A percentile compares a stretch with the other conserved stretches of the same genome.
These are phyloP conservation scores for Spizellomyces sp. DNA, from an alignment of 192 early-diverging fungal genomes.

Conservation along the genomic window DNA sequence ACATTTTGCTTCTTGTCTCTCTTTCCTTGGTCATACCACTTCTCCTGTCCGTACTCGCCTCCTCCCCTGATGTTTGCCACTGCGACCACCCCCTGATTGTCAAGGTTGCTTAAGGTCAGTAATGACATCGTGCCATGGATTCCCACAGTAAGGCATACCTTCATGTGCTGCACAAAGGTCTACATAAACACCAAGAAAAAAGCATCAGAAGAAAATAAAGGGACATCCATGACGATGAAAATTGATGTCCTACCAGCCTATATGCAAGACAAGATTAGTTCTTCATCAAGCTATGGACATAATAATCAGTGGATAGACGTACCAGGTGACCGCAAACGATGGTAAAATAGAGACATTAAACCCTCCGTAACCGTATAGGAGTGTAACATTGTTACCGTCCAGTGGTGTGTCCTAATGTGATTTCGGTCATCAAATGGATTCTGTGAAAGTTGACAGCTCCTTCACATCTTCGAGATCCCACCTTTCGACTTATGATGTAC, in stretches of 20 bases:
- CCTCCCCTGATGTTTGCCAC: constrained; percentile 75
- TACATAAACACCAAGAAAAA: background rate
- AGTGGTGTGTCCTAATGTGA: constrained; percentile 24
- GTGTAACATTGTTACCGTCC: constrained; percentile 59
- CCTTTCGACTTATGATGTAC: constrained; percentile 66
- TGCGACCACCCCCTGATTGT: constrained; percentile 55
- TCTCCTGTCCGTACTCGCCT: constrained; percentile 57
- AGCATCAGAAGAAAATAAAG: background rate
- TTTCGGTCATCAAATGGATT: background rate
- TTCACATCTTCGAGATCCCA: background rate
- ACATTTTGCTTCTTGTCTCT: constrained; percentile 71
- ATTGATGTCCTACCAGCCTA: background rate
- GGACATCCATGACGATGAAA: background rate
- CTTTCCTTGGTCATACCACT: constrained; percentile 56
- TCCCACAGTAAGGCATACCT: constrained; percentile 17
- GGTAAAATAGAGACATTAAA: constrained; percentile 62
- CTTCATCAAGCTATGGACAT: background rate
- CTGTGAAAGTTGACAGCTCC: background rate
- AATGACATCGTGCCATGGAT: too few relatives aligned
- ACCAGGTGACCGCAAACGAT: constrained; percentile 42
- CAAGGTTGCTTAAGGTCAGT: too few relatives aligned
- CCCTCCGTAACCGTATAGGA: constrained; percentile 73
- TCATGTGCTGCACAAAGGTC: constrained; percentile 37
- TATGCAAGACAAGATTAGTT: background rate
- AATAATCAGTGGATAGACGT: background rate